Evolutionary conservation across 768 basidiomycete genomes (phyloP).

Genomic region (Sporobolomyces phaffii): DNA sequence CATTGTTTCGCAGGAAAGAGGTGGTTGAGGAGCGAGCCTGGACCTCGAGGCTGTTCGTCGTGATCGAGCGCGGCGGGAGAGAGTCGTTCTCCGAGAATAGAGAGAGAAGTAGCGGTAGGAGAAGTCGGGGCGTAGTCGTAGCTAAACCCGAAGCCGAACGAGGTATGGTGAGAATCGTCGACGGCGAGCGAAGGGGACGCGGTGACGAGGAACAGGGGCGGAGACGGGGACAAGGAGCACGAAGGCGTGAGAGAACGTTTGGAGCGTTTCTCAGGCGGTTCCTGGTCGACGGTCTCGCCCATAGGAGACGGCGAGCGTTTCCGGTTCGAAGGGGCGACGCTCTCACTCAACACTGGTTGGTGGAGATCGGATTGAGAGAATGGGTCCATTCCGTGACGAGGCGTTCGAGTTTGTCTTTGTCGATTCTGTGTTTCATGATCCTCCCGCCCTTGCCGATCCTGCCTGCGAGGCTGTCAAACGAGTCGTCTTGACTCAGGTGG

Average conservation of each 20-base stretch:
- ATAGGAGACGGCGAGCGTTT: background rate
- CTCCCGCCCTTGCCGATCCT: conserved; percentile 13
- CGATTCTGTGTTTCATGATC: conserved; percentile 36
- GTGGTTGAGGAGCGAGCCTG: conserved; percentile 23
- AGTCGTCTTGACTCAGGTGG: conserved; percentile 11
- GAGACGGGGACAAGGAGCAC: background rate
- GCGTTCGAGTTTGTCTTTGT: conserved; percentile 21
- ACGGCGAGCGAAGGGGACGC: conserved; percentile 23
- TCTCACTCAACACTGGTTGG: too few relatives aligned
- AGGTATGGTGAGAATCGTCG: conserved; percentile 30
- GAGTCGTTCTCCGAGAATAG: conserved; percentile 18
- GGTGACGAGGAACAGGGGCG: conserved; percentile 20
- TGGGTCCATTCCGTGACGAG: conserved; percentile 32
- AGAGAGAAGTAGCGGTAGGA: background rate
- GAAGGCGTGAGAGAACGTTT: background rate
- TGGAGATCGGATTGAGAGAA: conserved; percentile 3
- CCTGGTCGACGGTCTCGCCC: background rate
- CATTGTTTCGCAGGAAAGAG: conserved; percentile 6
- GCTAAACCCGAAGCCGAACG: conserved; percentile 27
- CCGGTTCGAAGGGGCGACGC: too few relatives aligned
- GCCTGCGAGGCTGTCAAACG: conserved; percentile 26
- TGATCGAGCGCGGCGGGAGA: background rate
- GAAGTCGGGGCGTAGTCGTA: conserved; percentile 10
- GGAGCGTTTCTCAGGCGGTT: background rate
- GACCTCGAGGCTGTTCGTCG: background rate